Evolutionary conservation across 75 land plant species (phyloP).

Genomic region (Pinus taeda): DNA sequence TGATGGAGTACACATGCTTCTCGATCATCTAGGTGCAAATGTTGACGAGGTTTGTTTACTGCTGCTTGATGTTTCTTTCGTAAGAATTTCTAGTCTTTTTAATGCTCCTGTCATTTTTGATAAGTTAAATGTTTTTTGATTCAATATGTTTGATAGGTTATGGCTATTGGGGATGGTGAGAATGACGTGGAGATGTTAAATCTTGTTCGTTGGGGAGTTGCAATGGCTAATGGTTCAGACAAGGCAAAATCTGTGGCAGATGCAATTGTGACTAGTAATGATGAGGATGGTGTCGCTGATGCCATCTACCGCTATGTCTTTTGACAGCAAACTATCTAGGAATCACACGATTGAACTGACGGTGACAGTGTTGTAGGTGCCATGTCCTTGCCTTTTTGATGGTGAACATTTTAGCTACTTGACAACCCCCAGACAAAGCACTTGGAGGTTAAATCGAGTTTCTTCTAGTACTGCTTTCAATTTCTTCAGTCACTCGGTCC

Average conservation of each 20-base stretch:
- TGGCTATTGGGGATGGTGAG: conserved; percentile 99
- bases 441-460: neutral
- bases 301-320: conserved; percentile 79
- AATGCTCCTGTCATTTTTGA: neutral
- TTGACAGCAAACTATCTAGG: conserved; percentile 22
- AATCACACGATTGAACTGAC: neutral
- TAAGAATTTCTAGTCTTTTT: neutral
- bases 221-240: conserved; percentile 74
- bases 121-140: neutral
- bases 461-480: neutral
- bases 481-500: neutral
- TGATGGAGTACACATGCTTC: conserved; percentile 71
- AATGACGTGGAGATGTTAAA: conserved; percentile 95
- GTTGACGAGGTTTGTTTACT: conserved; percentile 53
- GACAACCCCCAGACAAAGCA: neutral
- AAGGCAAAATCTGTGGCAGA: conserved; percentile 75
- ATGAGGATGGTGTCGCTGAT: conserved; percentile 92
- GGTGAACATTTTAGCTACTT: neutral
- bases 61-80: neutral
- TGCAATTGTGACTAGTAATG: conserved; percentile 70
- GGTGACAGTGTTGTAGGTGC: neutral
- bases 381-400: neutral
- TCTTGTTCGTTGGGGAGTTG: conserved; percentile 81
- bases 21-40: conserved; percentile 69
- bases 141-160: conserved; percentile 36